These are phyloP conservation scores for Seminavis robusta DNA, from an alignment of 108 stramenopile genomes.

Conservation along the genomic window DNA sequence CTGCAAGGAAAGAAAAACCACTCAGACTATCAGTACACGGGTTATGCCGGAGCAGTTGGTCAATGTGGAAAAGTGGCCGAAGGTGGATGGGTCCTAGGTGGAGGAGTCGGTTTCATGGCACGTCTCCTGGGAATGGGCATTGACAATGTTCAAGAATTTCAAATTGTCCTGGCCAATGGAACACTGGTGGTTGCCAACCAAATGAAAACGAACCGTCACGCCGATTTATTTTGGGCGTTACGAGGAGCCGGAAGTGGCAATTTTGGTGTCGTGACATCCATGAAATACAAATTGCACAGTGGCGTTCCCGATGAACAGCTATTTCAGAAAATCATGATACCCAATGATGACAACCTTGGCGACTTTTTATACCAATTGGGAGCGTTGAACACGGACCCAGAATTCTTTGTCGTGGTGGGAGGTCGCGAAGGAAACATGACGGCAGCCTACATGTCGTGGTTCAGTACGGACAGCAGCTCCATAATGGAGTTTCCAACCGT, in stretches of 20 bases:
- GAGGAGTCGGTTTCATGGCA: conserved; percentile 11
- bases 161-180: conserved; percentile 31
- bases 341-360: not conserved
- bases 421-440: too few relatives aligned
- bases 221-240: conserved; percentile 43
- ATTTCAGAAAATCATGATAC: not conserved
- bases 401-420: too few relatives aligned
- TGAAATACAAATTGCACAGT: conserved; percentile 8
- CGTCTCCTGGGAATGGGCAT: conserved; percentile 20
- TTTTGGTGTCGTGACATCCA: conserved; percentile 20
- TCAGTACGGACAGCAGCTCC: conserved; percentile 1
- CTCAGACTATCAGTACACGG: not conserved
- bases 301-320: not conserved
- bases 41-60: conserved; percentile 11
- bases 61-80: conserved; percentile 9
- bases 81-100: conserved; percentile 19
- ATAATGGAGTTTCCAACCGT: not conserved
- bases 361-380: not conserved
- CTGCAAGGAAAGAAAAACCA: too few relatives aligned
- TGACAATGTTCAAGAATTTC: conserved; percentile 22
- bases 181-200: conserved; percentile 5
- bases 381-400: not conserved
- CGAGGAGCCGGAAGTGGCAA: conserved; percentile 31
- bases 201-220: not conserved
- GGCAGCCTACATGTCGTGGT: too few relatives aligned